phyloP scores from a whole-genome alignment of 2,329 filamentous ascomycete genomes.

The Diaporthe capsici region DNA sequence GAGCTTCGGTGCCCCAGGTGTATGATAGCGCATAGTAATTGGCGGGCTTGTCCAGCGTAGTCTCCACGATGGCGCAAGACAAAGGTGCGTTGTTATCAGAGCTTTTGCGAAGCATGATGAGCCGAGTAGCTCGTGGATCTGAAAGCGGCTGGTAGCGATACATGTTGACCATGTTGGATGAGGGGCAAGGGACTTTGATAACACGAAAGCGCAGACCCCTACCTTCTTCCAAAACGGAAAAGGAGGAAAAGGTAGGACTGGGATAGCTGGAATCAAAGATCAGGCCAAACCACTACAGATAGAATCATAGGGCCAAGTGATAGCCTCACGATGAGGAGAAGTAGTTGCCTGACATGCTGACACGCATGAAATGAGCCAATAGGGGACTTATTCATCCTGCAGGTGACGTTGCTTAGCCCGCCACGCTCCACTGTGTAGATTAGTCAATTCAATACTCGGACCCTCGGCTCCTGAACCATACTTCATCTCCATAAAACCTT shows the following conservation, averaged over 20 bases:
- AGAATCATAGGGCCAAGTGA: not conserved
- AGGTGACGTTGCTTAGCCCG: not conserved
- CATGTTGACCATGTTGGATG: not conserved
- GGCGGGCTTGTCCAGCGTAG: not conserved
- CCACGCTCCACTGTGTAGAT: not conserved
- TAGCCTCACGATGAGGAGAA: not conserved
- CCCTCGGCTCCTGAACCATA: not conserved
- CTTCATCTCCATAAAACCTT: too few relatives aligned
- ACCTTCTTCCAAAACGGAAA: not conserved
- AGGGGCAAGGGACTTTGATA: not conserved
- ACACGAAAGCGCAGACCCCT: too few relatives aligned
- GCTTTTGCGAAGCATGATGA: not conserved
- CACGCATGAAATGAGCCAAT: not conserved
- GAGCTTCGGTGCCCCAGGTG: not conserved
- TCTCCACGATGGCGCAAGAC: not conserved
- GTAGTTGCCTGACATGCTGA: not conserved
- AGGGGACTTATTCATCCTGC: not conserved
- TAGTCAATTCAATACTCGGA: not conserved
- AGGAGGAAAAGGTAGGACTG: too few relatives aligned
- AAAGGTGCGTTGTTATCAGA: not conserved
- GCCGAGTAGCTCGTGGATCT: not conserved
- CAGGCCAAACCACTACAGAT: not conserved
- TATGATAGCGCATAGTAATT: not conserved
- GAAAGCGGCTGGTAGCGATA: not conserved
- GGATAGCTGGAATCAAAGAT: not conserved